Conservation (phyloP, 1,284 basidiomycete species). For the Ganoderma resinaceum region DNA sequence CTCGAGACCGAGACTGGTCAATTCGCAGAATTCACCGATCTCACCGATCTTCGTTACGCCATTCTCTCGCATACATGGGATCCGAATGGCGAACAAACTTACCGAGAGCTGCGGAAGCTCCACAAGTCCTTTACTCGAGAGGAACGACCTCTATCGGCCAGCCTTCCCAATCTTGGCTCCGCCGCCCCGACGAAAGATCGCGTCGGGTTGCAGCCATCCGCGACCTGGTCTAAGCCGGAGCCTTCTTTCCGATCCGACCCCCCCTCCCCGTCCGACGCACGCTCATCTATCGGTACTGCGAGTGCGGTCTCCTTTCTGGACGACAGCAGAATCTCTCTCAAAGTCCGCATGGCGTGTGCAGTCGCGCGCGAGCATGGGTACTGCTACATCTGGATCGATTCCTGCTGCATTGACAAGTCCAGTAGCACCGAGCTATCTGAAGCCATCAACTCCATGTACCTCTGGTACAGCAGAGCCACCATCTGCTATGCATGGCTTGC, state of each 20-base stretch:
- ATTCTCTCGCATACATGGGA: background rate
- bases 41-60: background rate
- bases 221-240: background rate
- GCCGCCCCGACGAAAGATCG: background rate
- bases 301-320: background rate
- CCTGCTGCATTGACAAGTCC: conserved; percentile 4
- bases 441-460: conserved; percentile 4
- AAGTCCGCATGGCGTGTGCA: background rate
- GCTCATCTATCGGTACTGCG: background rate
- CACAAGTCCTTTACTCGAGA: background rate
- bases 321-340: background rate
- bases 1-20: background rate
- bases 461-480: background rate
- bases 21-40: background rate
- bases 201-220: background rate
- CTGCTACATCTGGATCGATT: conserved; percentile 5
- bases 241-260: background rate
- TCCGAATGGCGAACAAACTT: background rate
- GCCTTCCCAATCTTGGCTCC: background rate
- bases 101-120: background rate
- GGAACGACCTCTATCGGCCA: background rate
- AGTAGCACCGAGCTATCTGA: background rate
- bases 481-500: background rate
- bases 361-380: background rate
- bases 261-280: background rate